phyloP scores from a whole-genome alignment of 176 grass and related monocot genomes.

The maize (Zea mays) region DNA sequence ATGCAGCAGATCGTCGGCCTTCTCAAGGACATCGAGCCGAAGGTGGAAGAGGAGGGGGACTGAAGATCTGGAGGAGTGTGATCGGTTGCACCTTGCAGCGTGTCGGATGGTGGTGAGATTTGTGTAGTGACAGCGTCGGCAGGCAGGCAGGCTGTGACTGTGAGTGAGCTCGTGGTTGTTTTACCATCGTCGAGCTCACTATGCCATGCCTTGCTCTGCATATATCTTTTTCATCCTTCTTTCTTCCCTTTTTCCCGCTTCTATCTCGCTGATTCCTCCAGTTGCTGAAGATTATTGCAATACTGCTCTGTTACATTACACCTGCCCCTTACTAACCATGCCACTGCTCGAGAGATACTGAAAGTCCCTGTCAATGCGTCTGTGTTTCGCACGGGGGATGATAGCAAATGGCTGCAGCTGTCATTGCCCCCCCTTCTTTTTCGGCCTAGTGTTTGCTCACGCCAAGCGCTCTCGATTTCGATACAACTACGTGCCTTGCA shows the following conservation, averaged over 20 bases:
- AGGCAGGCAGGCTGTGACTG: background rate
- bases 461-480: background rate
- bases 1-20: conserved; percentile 98
- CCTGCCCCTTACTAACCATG: conserved; percentile 42
- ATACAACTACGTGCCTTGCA: background rate
- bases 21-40: conserved; percentile 95
- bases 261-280: background rate
- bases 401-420: conserved; percentile 1
- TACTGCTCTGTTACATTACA: conserved; percentile 42
- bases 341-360: conserved; percentile 18
- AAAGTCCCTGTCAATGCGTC: conserved; percentile 23
- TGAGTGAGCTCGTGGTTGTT: conserved; percentile 45
- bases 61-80: conserved; percentile 30
- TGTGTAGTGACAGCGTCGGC: conserved; percentile 1
- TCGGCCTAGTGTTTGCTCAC: conserved; percentile 5
- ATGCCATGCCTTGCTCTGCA: conserved; percentile 27
- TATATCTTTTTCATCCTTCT: conserved; percentile 4
- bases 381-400: conserved; percentile 16
- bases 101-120: conserved; percentile 23
- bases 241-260: background rate
- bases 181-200: conserved; percentile 33
- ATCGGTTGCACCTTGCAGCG: background rate
- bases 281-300: conserved; percentile 46
- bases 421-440: background rate
- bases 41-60: conserved; percentile 43